Base-by-base conservation (phyloP, 176 grass and related monocot species). In the Bromus sterilis region DNA sequence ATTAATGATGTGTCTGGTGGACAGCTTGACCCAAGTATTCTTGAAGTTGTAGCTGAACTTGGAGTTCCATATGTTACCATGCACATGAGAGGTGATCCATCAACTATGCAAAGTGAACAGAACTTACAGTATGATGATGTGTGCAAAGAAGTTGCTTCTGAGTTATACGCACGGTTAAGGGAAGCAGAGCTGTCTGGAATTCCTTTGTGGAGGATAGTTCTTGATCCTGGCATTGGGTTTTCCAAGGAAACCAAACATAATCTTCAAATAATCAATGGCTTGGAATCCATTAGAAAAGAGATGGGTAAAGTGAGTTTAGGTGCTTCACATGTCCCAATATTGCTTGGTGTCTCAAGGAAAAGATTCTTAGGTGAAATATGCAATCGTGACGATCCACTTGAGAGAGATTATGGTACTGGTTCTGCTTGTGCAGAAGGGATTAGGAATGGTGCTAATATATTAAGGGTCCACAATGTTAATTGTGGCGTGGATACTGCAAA, bases 221-320 rank as follows among this genome's bases (percentile, higher is more conserved):
- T 94, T 81, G 95, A 98, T 77, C 95, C 95, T 12, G 95, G 95
- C 48, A 86, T 98, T 71, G 90, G 92, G 5, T 98, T 98, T 79
- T 98, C 95, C 55, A 93, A 98, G 87, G 82, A 89, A 20, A 29
- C 66, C 9, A 46, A 37, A 24, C 90, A 98, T 16, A 93, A 93
- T 76, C 60, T 87, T 74, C 71, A 88, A 89, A n/a, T 91, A 41
- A 87, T 89, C 28, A 72, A 46, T 24, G 93, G 91, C 18, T 73
- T 98, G 74, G 4, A 81, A 46, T 80, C 78, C 24, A 82, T 98
- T 58, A 90, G 87, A 81, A 61, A 34, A 35, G 88, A 98, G 72
- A 85, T 94, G 16, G 88, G 42, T 67, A 89, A 91, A 77, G 76
- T 77, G 51, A 94, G 90, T 51, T 61, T 92, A 33, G 95, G 85